Evolutionary conservation across 345 rosid species (phyloP).

Genomic region (Chamaenerion angustifolium): DNA sequence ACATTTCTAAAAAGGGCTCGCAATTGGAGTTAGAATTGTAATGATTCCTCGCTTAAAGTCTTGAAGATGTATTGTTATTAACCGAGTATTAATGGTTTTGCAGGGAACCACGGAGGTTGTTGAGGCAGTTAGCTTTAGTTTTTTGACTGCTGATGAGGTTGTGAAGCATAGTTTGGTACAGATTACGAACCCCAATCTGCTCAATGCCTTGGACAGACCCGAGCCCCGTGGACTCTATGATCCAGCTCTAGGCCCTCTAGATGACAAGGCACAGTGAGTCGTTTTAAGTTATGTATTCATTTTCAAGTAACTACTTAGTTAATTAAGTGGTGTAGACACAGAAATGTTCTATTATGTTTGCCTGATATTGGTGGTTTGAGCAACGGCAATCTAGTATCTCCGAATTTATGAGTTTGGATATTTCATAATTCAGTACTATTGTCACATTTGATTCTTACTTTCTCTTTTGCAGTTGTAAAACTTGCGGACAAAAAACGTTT

Average conservation of each 20-base stretch:
- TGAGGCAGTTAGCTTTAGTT: slow-evolving; percentile 25
- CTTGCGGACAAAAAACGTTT: slow-evolving; percentile 44
- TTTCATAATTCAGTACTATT: background rate
- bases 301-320: no score
- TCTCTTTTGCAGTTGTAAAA: slow-evolving; percentile 56
- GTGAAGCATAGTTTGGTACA: slow-evolving; percentile 19
- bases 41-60: no score
- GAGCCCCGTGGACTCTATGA: slow-evolving; percentile 30
- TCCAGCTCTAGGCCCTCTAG: slow-evolving; percentile 25
- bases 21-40: no score
- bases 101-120: slow-evolving; percentile 29
- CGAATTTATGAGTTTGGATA: background rate
- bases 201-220: slow-evolving; percentile 20
- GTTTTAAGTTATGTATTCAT: background rate
- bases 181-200: slow-evolving; percentile 18
- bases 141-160: slow-evolving; percentile 27
- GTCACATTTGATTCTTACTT: slow-evolving; percentile 1
- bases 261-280: slow-evolving; percentile 16
- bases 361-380: no score
- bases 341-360: no score
- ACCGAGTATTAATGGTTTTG: background rate
- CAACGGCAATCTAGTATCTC: no score
- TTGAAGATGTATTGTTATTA: no score
- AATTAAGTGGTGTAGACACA: no score
- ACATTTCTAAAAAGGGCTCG: no score